Evolutionary conservation across 2,329 filamentous ascomycete species (phyloP).

Genomic region (Didymella pinodella): DNA sequence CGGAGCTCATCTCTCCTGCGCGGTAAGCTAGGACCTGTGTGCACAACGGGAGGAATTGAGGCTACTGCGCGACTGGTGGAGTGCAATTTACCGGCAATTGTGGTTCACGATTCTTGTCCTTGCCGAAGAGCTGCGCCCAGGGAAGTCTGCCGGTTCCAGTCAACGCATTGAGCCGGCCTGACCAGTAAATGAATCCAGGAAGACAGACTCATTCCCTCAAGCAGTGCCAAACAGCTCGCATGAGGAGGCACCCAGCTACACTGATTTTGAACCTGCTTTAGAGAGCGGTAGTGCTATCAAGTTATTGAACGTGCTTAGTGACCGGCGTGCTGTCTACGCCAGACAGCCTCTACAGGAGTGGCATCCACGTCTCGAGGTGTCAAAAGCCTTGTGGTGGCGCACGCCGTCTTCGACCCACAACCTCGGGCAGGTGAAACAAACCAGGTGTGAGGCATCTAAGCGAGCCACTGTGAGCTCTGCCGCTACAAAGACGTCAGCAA

Average conservation of each 20-base stretch:
- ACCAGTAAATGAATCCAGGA: not conserved
- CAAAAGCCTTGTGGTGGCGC: slow-evolving; percentile 7
- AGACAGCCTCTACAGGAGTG: not conserved
- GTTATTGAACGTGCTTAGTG: not conserved
- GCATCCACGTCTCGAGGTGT: not conserved
- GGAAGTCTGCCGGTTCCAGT: not conserved
- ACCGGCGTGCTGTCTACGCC: not conserved
- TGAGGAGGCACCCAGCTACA: not conserved
- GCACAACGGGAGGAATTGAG: slow-evolving; percentile 3
- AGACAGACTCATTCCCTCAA: not conserved
- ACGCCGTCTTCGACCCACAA: slow-evolving; percentile 11
- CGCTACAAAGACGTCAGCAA: slow-evolving; percentile 10
- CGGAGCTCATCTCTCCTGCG: slow-evolving; percentile 2
- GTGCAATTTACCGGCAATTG: slow-evolving; percentile 7
- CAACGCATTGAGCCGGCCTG: slow-evolving; percentile 8
- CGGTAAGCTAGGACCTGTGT: not conserved
- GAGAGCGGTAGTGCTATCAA: no score
- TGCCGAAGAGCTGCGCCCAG: not conserved
- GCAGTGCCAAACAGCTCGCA: not conserved
- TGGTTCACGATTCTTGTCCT: not conserved
- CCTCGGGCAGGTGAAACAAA: slow-evolving; percentile 15
- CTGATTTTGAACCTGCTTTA: not conserved
- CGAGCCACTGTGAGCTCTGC: slow-evolving; percentile 4
- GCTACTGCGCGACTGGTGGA: slow-evolving; percentile 8
- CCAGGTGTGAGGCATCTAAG: slow-evolving; percentile 7